These are phyloP conservation scores for Phytophthora kernoviae DNA, from an alignment of 352 stramenopile genomes.

Conservation along the genomic window DNA sequence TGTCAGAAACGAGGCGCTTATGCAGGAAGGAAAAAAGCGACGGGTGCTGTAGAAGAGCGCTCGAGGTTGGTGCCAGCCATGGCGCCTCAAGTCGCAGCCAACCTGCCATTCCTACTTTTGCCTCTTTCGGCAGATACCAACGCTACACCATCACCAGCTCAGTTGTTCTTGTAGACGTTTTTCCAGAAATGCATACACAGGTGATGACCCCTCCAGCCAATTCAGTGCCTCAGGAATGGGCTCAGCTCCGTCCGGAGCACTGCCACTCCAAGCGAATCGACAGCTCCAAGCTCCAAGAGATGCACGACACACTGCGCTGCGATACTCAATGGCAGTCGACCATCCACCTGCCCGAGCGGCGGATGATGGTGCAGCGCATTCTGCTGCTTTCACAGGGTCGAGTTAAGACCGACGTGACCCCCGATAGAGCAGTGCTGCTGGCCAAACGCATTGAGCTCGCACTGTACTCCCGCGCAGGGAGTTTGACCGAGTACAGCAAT, in stretches of 20 bases:
- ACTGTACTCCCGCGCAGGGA: conserved; percentile 71
- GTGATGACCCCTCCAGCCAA: conserved; percentile 27
- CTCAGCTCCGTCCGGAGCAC: conserved; percentile 32
- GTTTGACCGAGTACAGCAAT: conserved; percentile 73
- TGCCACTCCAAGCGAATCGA: conserved; percentile 28
- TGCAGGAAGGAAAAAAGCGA: conserved; percentile 19
- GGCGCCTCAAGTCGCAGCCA: conserved; percentile 15
- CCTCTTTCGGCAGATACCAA: conserved; percentile 2
- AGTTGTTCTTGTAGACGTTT: neutral
- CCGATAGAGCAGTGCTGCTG: conserved; percentile 34
- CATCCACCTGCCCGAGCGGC: conserved; percentile 62
- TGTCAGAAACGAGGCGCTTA: conserved; percentile 23
- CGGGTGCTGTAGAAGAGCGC: conserved; percentile 35
- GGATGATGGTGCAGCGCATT: conserved; percentile 76
- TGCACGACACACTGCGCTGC: conserved; percentile 3
- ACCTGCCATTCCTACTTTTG: conserved; percentile 29
- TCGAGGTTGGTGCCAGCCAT: neutral
- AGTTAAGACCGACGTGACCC: conserved; percentile 20
- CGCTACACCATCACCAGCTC: neutral
- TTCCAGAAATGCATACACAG: conserved; percentile 22
- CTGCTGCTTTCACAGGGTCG: conserved; percentile 54
- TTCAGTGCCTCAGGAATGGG: conserved; percentile 32
- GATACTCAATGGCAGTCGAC: conserved; percentile 56
- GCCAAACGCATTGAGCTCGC: conserved; percentile 79
- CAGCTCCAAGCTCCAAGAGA: conserved; percentile 11